Conservation (phyloP, 768 basidiomycete species). For the Tulasnella sp. region DNA sequence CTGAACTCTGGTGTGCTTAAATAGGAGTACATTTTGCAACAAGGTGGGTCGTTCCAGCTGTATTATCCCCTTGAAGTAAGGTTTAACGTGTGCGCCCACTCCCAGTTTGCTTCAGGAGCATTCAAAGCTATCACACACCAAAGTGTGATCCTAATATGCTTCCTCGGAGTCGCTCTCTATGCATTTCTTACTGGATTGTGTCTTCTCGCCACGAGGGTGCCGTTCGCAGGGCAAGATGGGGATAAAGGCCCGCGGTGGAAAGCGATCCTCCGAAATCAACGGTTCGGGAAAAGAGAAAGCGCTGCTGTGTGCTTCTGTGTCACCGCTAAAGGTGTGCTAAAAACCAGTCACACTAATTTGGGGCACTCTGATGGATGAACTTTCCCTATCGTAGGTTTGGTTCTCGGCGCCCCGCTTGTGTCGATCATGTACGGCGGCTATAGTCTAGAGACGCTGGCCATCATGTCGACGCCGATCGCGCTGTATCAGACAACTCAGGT, state of each 20-base stretch:
- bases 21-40: constrained; percentile 25
- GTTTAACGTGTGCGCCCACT: no score
- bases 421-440: constrained; percentile 26
- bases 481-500: constrained; percentile 22
- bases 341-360: not conserved
- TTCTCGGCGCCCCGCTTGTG: constrained; percentile 25
- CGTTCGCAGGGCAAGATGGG: constrained; percentile 17
- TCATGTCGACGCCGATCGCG: constrained; percentile 24
- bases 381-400: constrained; percentile 15
- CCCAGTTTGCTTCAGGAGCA: constrained; percentile 19
- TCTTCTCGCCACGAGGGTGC: constrained; percentile 21
- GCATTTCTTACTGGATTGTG: constrained; percentile 20
- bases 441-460: constrained; percentile 21
- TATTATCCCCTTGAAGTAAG: no score
- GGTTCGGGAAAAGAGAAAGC: constrained; percentile 24
- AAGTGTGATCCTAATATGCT: constrained; percentile 22
- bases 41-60: constrained; percentile 17
- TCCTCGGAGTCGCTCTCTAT: constrained; percentile 22
- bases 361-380: no score
- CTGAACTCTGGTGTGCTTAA: not conserved
- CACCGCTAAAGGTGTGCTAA: constrained; percentile 24
- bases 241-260: constrained; percentile 10
- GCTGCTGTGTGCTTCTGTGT: constrained; percentile 27
- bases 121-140: constrained; percentile 21
- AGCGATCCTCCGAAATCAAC: not conserved